phyloP scores from a whole-genome alignment of 768 basidiomycete genomes.

The Boletus edulis region DNA sequence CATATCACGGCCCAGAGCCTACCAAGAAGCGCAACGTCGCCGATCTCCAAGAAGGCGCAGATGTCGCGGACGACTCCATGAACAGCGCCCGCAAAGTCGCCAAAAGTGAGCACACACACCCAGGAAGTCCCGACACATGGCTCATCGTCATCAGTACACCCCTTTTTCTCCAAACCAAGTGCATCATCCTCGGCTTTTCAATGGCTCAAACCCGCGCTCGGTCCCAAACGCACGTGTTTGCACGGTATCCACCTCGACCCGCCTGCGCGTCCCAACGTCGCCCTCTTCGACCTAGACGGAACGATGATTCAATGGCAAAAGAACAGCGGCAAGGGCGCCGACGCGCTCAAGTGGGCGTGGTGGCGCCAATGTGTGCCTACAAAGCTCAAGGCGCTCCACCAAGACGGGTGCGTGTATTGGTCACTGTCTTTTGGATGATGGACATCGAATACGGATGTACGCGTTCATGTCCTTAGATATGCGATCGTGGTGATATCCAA shows the following conservation, averaged over 20 bases:
- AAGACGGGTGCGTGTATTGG: conserved; percentile 51
- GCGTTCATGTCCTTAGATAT: conserved; percentile 41
- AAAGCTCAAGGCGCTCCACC: conserved; percentile 57
- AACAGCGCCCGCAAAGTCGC: conserved; percentile 17
- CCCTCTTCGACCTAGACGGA: conserved; percentile 85
- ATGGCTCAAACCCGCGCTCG: conserved; percentile 36
- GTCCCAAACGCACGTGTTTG: conserved; percentile 35
- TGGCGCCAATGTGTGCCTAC: conserved; percentile 64
- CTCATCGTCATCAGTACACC: conserved; percentile 33
- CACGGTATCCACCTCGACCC: conserved; percentile 34
- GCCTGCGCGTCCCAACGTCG: conserved; percentile 51
- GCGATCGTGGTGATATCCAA: conserved; percentile 80
- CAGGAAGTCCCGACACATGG: not conserved
- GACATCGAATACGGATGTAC: not conserved
- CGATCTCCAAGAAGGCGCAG: conserved; percentile 10
- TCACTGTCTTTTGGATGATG: no score
- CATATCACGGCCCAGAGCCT: not conserved
- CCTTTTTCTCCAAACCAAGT: conserved; percentile 38
- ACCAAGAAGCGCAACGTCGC: conserved; percentile 19
- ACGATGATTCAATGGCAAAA: conserved; percentile 64
- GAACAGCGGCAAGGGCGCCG: conserved; percentile 34
- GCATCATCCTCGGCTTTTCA: conserved; percentile 17
- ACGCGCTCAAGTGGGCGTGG: conserved; percentile 51
- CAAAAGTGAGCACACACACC: conserved; percentile 22
- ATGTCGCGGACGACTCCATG: conserved; percentile 18